phyloP scores from a whole-genome alignment of 2,329 filamentous ascomycete species.

The Aspergillus brasiliensis region DNA sequence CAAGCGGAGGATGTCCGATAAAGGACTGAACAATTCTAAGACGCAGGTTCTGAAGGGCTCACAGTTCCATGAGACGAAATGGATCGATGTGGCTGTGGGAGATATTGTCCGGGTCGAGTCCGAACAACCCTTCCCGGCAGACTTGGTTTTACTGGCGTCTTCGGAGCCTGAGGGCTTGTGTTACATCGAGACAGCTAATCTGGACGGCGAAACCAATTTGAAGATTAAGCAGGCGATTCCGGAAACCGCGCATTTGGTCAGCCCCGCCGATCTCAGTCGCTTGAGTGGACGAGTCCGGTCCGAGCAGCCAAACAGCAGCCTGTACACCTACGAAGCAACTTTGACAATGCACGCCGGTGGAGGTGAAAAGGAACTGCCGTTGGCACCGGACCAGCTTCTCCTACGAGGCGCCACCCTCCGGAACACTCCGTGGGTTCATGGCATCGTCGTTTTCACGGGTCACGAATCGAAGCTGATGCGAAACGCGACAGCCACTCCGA shows the following conservation, averaged over 20 bases:
- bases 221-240: conserved; percentile 98
- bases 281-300: conserved; percentile 85
- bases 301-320: conserved; percentile 95
- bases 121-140: conserved; percentile 91
- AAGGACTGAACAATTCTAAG: conserved; percentile 82
- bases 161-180: conserved; percentile 97
- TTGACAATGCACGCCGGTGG: conserved; percentile 87
- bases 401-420: conserved; percentile 89
- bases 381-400: conserved; percentile 90
- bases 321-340: conserved; percentile 98
- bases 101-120: conserved; percentile 93
- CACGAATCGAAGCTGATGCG: conserved; percentile 99
- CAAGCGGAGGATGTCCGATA: conserved; percentile 83
- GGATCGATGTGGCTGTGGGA: conserved; percentile 90
- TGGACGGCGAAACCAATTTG: conserved; percentile 96
- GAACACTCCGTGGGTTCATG: conserved; percentile 97
- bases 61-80: conserved; percentile 81
- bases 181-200: conserved; percentile 97
- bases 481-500: conserved; percentile 94
- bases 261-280: conserved; percentile 79
- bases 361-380: conserved; percentile 85
- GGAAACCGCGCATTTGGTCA: conserved; percentile 86
- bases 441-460: conserved; percentile 92
- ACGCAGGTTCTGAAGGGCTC: conserved; percentile 81
- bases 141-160: conserved; percentile 86